Conservation (phyloP, 2,329 filamentous ascomycete genomes). For the Fusarium albosuccineum region DNA sequence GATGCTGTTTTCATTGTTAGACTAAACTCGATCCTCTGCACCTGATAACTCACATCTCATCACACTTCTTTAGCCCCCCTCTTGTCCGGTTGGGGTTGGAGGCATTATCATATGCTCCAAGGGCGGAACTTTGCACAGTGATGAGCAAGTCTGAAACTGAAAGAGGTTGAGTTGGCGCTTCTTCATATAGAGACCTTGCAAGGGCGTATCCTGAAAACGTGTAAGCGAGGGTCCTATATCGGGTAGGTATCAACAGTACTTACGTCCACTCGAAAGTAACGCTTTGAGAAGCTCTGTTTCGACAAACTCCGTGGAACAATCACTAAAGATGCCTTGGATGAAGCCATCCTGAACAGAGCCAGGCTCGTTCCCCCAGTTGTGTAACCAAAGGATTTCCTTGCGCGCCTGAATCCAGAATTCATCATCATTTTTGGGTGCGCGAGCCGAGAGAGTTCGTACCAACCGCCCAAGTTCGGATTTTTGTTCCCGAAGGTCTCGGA, state of each 20-base stretch:
- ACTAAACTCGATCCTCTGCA: not conserved
- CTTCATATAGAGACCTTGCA: conserved; percentile 72
- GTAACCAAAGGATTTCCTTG: conserved; percentile 78
- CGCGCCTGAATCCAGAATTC: conserved; percentile 72
- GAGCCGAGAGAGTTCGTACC: conserved; percentile 65
- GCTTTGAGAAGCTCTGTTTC: conserved; percentile 80
- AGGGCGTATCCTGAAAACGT: conserved; percentile 68
- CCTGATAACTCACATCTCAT: conserved; percentile 72
- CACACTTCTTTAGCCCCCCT: conserved; percentile 81
- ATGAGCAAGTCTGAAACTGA: conserved; percentile 65
- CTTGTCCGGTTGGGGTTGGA: conserved; percentile 83
- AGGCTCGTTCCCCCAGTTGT: conserved; percentile 73
- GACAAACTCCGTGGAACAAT: conserved; percentile 70
- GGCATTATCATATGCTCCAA: conserved; percentile 83
- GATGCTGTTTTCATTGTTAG: conserved; percentile 62
- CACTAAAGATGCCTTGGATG: conserved; percentile 73
- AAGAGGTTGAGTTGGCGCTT: conserved; percentile 63
- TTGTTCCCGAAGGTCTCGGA: conserved; percentile 75
- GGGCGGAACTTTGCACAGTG: conserved; percentile 72
- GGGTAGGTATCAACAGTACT: conserved; percentile 41
- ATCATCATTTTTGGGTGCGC: conserved; percentile 70
- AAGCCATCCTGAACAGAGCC: conserved; percentile 48
- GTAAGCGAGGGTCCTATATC: conserved; percentile 14
- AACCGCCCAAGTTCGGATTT: conserved; percentile 69
- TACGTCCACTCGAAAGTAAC: conserved; percentile 72